Base-by-base conservation (phyloP, 2,329 filamentous ascomycete genomes). In the Chaetomiaceae sp. region DNA sequence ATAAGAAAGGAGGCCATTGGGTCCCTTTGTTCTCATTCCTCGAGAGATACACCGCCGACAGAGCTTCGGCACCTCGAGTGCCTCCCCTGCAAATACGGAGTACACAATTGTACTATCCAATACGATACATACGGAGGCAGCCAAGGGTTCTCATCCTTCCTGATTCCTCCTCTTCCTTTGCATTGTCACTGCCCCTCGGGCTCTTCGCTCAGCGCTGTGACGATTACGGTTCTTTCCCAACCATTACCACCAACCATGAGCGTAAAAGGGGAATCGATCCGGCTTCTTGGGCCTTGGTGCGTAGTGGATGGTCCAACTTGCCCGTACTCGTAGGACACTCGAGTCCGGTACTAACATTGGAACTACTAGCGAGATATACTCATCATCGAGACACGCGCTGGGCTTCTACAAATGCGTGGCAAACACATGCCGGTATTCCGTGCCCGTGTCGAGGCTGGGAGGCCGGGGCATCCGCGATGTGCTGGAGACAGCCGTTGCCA, bases 341-440 rank as follows among this genome's bases (percentile, higher is more conserved):
- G 19, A 9, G 6, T 27, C 25, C 7, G 14, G 6, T 31, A 36
- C 49, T 46, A 36, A 53, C 19, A 12, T 15, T 3, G 27, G 27
- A 5, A 3, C 15, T 6, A 36, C 4, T 52, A 77, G 76, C 43
- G 75, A 79, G 57, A 65, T 69, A 36, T 76, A 66, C 59, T 76
- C 72, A 6, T 72, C 76, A 3, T 68, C 73, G 6, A 72, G 76
- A 2, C 75, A 80, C 57, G 61, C 67, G 3, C 63, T 80, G 4
- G 75, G 75, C 29, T 61, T 79, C 40, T 77, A 78, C 59, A 71
- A 71, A 52, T 72, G 73, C 43, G 75, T 81, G 12, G 65, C 68
- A 40, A 69, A 74, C 29, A 74, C 75, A 11, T 72, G 72, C 36
- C 72, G 72, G 34, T 80, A 81, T 57, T 60, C 56, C 47, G 51